These are phyloP conservation scores for Coccomyxa sp. DNA, from an alignment of 139 green algal species.

Conservation along the genomic window DNA sequence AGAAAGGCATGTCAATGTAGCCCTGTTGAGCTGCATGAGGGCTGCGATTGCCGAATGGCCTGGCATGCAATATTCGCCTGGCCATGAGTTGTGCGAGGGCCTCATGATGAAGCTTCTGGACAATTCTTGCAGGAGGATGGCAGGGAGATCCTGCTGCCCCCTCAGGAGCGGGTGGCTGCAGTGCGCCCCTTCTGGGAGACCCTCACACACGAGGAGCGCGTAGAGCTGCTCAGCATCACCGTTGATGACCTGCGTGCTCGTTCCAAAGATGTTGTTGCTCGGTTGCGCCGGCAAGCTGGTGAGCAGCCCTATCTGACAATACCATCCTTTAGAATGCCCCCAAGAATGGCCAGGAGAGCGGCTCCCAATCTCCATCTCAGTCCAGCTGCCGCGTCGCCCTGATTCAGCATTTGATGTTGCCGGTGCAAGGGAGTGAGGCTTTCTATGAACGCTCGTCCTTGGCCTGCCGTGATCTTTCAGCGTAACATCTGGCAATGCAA, in stretches of 20 bases:
- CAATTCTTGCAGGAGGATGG: constrained; percentile 8
- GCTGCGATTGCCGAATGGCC: too few species aligned
- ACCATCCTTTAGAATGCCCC: neutral
- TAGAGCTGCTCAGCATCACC: constrained; percentile 50
- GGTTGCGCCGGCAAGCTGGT: constrained; percentile 34
- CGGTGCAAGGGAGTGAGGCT: neutral
- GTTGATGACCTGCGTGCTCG: constrained; percentile 47
- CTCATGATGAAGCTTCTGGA: too few species aligned
- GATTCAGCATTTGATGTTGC: neutral
- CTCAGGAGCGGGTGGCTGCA: constrained; percentile 58
- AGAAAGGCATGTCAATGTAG: neutral
- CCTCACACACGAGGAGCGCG: constrained; percentile 47
- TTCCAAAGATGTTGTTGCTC: constrained; percentile 32
- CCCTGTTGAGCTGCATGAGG: neutral
- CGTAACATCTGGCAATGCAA: too few species aligned
- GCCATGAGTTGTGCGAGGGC: too few species aligned
- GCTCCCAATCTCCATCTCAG: too few species aligned
- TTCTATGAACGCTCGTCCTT: too few species aligned
- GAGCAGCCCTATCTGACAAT: neutral
- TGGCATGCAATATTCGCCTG: too few species aligned
- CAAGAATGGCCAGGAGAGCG: neutral
- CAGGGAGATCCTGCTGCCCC: constrained; percentile 14
- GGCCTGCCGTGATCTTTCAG: too few species aligned
- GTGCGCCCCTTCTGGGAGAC: constrained; percentile 73
- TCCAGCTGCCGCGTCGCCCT: neutral